phyloP scores from a whole-genome alignment of 176 grass and related monocot genomes.

The Paspalum notatum region DNA sequence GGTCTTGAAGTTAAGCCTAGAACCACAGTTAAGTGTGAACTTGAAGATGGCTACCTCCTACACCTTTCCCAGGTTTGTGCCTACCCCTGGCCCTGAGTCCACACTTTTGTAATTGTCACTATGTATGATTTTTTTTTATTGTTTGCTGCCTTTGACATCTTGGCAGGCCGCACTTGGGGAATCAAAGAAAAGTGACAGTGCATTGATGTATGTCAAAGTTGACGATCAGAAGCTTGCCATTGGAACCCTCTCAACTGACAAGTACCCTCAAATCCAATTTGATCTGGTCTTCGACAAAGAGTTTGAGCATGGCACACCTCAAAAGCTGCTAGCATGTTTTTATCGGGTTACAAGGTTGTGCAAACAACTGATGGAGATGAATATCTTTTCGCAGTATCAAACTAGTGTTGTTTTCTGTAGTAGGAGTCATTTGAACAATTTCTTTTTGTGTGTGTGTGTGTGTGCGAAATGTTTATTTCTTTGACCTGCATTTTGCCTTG shows the following conservation, averaged over 20 bases:
- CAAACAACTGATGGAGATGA: slow-evolving; percentile 44
- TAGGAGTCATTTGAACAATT: background rate
- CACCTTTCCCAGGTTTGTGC: slow-evolving; percentile 80
- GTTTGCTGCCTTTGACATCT: background rate
- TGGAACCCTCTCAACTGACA: slow-evolving; percentile 67
- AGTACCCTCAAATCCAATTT: slow-evolving; percentile 66
- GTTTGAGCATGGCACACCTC: slow-evolving; percentile 84
- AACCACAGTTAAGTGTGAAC: slow-evolving; percentile 53
- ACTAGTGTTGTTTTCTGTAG: background rate
- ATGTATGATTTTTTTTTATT: background rate
- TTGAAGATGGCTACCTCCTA: slow-evolving; percentile 62
- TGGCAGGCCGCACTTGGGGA: slow-evolving; percentile 67
- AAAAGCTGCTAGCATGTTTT: slow-evolving; percentile 69
- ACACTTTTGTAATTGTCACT: background rate
- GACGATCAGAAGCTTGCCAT: slow-evolving; percentile 64
- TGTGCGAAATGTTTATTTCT: slow-evolving; percentile 3
- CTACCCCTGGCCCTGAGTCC: no score
- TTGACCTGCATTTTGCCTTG: slow-evolving; percentile 40
- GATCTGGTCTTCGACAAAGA: slow-evolving; percentile 91
- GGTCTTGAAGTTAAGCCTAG: slow-evolving; percentile 88
- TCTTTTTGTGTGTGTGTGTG: background rate
- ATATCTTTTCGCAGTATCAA: slow-evolving; percentile 57
- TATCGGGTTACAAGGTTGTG: slow-evolving; percentile 76
- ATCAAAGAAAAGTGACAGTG: slow-evolving; percentile 67
- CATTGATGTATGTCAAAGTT: slow-evolving; percentile 60